Evolutionary conservation across 148 eudicot species (phyloP).

Genomic region (Oxyria digyna): DNA sequence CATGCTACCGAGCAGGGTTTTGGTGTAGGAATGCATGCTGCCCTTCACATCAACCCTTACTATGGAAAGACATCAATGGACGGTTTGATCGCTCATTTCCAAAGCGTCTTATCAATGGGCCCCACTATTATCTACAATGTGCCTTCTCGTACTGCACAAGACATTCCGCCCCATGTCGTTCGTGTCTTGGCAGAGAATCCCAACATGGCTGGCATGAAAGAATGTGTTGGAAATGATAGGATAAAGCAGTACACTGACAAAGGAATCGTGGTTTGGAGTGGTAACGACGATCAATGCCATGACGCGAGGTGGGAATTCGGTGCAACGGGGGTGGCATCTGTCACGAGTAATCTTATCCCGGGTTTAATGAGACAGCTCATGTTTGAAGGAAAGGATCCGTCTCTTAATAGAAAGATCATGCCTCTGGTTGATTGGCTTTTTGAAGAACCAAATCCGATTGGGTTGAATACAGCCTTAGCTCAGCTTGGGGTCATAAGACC

Average conservation of each 20-base stretch:
- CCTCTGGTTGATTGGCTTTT: constrained; percentile 75
- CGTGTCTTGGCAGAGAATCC: constrained; percentile 25
- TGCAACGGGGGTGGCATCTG: constrained; percentile 72
- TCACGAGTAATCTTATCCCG: constrained; percentile 70
- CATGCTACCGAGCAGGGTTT: constrained; percentile 91
- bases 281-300: constrained; percentile 79
- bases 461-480: constrained; percentile 68
- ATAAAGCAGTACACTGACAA: constrained; percentile 47
- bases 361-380: constrained; percentile 55
- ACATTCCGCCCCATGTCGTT: constrained; percentile 59
- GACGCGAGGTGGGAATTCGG: constrained; percentile 73
- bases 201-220: constrained; percentile 72
- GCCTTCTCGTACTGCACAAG: constrained; percentile 78
- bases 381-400: constrained; percentile 54
- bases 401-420: constrained; percentile 42
- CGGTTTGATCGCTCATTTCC: constrained; percentile 65
- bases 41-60: constrained; percentile 86
- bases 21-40: constrained; percentile 95
- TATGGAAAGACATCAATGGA: constrained; percentile 78
- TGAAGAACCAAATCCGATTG: constrained; percentile 74
- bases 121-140: constrained; percentile 80
- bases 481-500: constrained; percentile 83
- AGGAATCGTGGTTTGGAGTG: constrained; percentile 64
- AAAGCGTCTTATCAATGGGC: constrained; percentile 69
- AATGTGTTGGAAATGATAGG: constrained; percentile 68